Evolutionary conservation across 2,329 filamentous ascomycete species (phyloP).

Genomic region (Sclerotinia minor): DNA sequence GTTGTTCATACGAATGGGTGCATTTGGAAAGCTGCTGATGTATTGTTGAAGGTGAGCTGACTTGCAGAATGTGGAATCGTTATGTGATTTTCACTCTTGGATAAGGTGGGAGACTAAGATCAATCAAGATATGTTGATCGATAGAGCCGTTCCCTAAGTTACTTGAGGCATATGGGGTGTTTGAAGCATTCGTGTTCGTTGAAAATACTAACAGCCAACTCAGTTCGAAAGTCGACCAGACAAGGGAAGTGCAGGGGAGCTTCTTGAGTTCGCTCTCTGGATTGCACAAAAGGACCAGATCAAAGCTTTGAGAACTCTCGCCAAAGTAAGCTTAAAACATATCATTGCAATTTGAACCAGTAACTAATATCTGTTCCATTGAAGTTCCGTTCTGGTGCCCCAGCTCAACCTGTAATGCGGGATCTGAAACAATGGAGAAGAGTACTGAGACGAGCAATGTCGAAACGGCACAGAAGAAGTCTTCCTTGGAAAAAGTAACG

Average conservation of each 20-base stretch:
- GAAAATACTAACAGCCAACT: not conserved
- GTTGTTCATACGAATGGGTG: not conserved
- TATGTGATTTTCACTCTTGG: not conserved
- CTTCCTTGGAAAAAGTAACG: not conserved
- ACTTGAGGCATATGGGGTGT: not conserved
- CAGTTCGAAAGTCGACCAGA: not conserved
- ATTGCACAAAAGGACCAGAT: not conserved
- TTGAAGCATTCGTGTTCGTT: not conserved
- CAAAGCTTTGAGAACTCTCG: conserved; percentile 5
- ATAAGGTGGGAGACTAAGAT: not conserved
- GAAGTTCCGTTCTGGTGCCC: not conserved
- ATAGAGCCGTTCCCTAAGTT: fast-evolving
- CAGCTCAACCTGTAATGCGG: not conserved
- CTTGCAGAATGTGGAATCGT: too few species aligned
- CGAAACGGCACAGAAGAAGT: not conserved
- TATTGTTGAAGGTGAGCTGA: not conserved
- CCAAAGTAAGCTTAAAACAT: not conserved
- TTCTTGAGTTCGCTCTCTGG: conserved; percentile 4
- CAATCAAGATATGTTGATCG: not conserved
- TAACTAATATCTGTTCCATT: not conserved
- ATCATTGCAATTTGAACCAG: too few species aligned
- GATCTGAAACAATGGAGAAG: too few species aligned
- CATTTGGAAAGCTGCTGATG: conserved; percentile 4
- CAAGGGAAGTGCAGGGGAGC: not conserved
- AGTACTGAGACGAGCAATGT: not conserved